A percentile compares a stretch with the other conserved stretches of the same genome.
Evolutionary conservation across 306 rosid species (phyloP).

Genomic region (Fagus sylvatica): DNA sequence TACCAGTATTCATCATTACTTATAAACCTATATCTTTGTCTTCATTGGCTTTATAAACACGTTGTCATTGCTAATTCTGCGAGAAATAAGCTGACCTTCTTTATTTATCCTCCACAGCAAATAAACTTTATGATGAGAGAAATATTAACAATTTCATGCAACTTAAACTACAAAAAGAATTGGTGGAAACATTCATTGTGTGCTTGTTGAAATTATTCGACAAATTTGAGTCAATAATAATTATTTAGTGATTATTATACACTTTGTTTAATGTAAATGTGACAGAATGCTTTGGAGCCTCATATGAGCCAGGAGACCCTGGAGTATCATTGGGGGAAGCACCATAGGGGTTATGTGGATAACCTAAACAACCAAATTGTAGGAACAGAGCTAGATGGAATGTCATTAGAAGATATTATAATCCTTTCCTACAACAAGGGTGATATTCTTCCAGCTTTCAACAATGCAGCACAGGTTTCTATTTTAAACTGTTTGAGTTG

Average conservation of each 20-base stretch:
- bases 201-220: not conserved
- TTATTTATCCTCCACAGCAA: not conserved
- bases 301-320: constrained; percentile 77
- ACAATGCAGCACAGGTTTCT: constrained; percentile 83
- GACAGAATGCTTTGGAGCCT: constrained; percentile 87
- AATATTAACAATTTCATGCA: not conserved
- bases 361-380: constrained; percentile 78
- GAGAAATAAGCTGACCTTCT: not conserved
- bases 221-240: constrained; percentile 12
- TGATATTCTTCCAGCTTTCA: constrained; percentile 76
- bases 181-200: not conserved
- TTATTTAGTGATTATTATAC: not conserved
- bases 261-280: constrained; percentile 8
- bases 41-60: not conserved
- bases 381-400: constrained; percentile 71
- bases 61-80: not conserved
- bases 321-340: constrained; percentile 95
- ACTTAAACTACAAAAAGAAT: not conserved
- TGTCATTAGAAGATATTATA: constrained; percentile 59
- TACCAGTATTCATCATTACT: too few relatives aligned
- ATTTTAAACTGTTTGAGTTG: constrained; percentile 1
- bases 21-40: too few relatives aligned
- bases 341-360: constrained; percentile 79
- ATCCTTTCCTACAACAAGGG: constrained; percentile 68
- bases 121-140: not conserved